phyloP scores from a whole-genome alignment of 2,329 filamentous ascomycete genomes.

The Colletotrichum sp. region DNA sequence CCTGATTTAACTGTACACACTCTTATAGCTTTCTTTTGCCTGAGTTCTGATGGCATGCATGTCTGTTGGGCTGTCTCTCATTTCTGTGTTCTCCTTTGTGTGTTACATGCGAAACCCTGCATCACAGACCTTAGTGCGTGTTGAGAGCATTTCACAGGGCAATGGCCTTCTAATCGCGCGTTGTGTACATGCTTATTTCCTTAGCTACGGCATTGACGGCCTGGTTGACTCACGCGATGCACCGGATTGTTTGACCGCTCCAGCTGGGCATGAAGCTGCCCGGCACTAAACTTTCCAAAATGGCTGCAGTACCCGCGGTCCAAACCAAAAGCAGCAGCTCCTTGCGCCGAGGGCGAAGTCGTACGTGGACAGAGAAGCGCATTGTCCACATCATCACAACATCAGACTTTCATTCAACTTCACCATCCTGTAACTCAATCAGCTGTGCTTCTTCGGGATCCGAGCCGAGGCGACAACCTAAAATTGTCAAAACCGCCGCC shows the following conservation, averaged over 20 bases:
- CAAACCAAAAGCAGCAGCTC: neutral
- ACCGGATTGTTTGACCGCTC: neutral
- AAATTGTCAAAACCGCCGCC: neutral
- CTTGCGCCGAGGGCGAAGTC: neutral
- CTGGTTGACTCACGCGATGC: neutral
- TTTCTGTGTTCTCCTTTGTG: neutral
- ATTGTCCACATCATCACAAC: neutral
- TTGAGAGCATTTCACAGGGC: neutral
- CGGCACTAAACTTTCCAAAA: neutral
- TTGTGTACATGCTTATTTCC: neutral
- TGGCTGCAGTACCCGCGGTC: neutral
- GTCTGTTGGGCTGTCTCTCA: neutral
- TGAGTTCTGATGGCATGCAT: fast-evolving
- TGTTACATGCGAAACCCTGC: neutral
- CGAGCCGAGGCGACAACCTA: neutral
- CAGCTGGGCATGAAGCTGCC: neutral
- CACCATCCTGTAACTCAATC: neutral
- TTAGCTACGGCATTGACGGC: neutral
- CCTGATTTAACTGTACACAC: neutral
- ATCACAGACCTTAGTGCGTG: neutral
- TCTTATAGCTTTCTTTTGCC: fast-evolving
- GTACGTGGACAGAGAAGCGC: neutral
- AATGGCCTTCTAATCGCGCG: neutral
- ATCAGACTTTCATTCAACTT: neutral
- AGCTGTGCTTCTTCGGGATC: neutral